phyloP scores from a whole-genome alignment of 495 filamentous ascomycete genomes.

The Tuber microsphaerosporum region DNA sequence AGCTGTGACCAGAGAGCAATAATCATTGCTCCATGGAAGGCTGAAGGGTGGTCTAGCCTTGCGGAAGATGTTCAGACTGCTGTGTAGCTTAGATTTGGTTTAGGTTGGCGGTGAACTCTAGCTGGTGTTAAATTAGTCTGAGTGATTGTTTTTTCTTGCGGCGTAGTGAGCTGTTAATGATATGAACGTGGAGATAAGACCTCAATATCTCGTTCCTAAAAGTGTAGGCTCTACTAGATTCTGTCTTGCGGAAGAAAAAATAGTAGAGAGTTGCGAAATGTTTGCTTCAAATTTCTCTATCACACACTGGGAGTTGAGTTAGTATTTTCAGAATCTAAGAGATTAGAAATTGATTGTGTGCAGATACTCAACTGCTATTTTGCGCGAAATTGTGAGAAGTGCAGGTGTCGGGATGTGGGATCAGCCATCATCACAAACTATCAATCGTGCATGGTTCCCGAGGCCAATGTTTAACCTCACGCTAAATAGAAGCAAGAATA shows the following conservation, averaged over 20 bases:
- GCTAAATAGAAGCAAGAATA: not conserved
- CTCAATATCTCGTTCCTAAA: not conserved
- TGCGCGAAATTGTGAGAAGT: not conserved
- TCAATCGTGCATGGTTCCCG: not conserved
- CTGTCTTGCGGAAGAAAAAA: not conserved
- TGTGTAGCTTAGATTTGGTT: conserved; percentile 4
- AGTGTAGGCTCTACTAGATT: not conserved
- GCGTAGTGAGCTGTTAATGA: no score
- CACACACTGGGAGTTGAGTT: not conserved
- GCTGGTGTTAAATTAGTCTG: not conserved
- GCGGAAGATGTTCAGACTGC: conserved; percentile 26
- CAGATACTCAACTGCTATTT: not conserved
- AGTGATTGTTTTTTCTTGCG: not conserved
- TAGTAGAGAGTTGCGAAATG: not conserved
- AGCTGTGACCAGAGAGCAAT: conserved; percentile 69
- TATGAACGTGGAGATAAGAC: not conserved
- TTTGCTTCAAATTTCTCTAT: not conserved
- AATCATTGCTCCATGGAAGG: conserved; percentile 73
- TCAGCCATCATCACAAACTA: not conserved
- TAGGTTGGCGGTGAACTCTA: not conserved
- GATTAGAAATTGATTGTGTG: not conserved
- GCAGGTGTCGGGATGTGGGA: not conserved
- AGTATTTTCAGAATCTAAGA: not conserved
- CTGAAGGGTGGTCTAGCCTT: conserved; percentile 56
- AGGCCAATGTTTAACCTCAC: not conserved